Conservation (phyloP, 169 alveolate genomes). For the Cryptosporidium baileyi region DNA sequence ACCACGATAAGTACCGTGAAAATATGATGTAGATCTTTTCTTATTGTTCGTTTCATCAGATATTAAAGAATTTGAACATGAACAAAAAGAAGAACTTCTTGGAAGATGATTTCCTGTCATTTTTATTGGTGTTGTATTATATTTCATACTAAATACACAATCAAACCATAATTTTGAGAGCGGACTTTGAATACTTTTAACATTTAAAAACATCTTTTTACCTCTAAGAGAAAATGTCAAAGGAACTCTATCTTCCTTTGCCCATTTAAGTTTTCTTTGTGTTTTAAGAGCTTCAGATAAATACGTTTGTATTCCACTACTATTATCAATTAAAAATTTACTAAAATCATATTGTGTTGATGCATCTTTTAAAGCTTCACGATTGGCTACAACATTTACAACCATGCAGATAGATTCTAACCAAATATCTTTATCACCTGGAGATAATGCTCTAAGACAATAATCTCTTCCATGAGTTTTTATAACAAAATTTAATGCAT, state of each 20-base stretch:
- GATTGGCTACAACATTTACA: slow-evolving; percentile 20
- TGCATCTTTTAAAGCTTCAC: slow-evolving; percentile 56
- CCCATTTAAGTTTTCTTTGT: slow-evolving; percentile 60
- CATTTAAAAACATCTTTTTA: slow-evolving; percentile 15
- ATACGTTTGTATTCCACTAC: slow-evolving; percentile 17
- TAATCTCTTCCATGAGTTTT: slow-evolving; percentile 59
- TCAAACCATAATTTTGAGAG: slow-evolving; percentile 53
- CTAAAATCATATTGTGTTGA: slow-evolving; percentile 33
- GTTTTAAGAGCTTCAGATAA: slow-evolving; percentile 45
- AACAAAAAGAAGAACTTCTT: slow-evolving; percentile 32
- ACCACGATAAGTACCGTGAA: slow-evolving; percentile 51
- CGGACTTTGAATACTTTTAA: slow-evolving; percentile 21
- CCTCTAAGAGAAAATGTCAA: slow-evolving; percentile 57
- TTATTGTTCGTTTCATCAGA: not conserved
- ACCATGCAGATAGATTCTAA: slow-evolving; percentile 62
- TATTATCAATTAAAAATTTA: not conserved
- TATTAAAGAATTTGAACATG: not conserved
- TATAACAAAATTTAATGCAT: slow-evolving; percentile 59
- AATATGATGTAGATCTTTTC: not conserved
- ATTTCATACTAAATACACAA: slow-evolving; percentile 1
- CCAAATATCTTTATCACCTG: slow-evolving; percentile 69
- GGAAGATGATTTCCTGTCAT: not conserved
- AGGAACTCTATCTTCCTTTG: slow-evolving; percentile 51
- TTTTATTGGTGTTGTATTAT: not conserved
- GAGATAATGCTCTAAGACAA: slow-evolving; percentile 47